A percentile compares a stretch with the other conserved stretches of the same genome.
Evolutionary conservation across 1,139 yeast species (phyloP).

Genomic region (Ogataea hybrid): DNA sequence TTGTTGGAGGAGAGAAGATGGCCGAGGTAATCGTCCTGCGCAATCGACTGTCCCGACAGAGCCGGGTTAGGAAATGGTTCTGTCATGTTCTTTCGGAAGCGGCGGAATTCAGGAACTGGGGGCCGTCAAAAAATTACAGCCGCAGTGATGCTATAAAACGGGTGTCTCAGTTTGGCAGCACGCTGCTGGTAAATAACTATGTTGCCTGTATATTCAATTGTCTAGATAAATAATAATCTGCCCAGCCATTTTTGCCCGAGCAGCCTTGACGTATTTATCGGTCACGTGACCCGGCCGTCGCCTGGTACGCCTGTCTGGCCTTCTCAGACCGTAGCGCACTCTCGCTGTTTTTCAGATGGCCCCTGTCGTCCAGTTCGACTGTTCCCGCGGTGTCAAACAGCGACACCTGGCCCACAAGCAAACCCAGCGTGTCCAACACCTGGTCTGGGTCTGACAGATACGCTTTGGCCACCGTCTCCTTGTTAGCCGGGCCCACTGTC

Average conservation of each 20-base stretch:
- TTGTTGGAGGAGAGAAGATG: conserved; percentile 12
- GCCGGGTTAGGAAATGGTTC: conserved; percentile 22
- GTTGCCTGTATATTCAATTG: not conserved
- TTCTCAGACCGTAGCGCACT: conserved; percentile 43
- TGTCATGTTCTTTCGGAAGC: conserved; percentile 8
- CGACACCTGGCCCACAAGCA: conserved; percentile 72
- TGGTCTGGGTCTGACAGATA: conserved; percentile 85
- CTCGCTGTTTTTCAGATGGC: conserved; percentile 54
- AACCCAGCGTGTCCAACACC: conserved; percentile 81
- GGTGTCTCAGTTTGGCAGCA: not conserved
- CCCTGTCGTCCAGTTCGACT: conserved; percentile 71
- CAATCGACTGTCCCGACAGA: conserved; percentile 2
- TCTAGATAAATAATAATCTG: not conserved
- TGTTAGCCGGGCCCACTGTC: conserved; percentile 93
- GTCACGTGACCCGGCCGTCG: conserved; percentile 16
- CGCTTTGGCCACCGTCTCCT: conserved; percentile 82
- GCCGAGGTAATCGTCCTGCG: conserved; percentile 17
- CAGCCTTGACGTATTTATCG: no score
- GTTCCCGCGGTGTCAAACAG: conserved; percentile 75
- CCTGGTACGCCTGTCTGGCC: conserved; percentile 40
- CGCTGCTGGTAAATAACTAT: not conserved
- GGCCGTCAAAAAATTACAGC: not conserved
- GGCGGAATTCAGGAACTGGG: not conserved
- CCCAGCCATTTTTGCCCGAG: not conserved
- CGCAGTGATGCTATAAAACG: not conserved